Evolutionary conservation across 495 filamentous ascomycete genomes (phyloP).

Genomic region (Xylaria intraflava): DNA sequence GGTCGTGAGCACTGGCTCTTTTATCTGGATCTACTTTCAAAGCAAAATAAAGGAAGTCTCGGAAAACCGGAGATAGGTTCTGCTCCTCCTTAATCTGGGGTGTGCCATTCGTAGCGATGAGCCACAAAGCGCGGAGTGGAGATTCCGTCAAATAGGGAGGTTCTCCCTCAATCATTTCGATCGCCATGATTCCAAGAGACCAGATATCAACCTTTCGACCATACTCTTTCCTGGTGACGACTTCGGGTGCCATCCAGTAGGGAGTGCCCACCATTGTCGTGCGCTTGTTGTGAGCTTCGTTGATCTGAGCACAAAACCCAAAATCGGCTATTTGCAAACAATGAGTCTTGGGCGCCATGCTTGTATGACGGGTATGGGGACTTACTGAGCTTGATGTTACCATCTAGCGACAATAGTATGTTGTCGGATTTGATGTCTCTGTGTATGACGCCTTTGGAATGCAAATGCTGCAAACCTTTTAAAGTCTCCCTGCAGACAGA

Average conservation of each 20-base stretch:
- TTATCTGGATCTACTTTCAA: slow-evolving; percentile 96
- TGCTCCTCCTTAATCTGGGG: slow-evolving; percentile 92
- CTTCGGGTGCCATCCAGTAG: slow-evolving; percentile 99
- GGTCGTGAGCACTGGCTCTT: slow-evolving; percentile 86
- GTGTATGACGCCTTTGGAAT: slow-evolving; percentile 97
- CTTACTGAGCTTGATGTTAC: slow-evolving; percentile 96
- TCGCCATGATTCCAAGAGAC: slow-evolving; percentile 99
- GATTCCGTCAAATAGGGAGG: slow-evolving; percentile 95
- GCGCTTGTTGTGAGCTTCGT: slow-evolving; percentile 91
- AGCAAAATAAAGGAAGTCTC: slow-evolving; percentile 83
- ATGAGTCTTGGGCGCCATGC: slow-evolving; percentile 27
- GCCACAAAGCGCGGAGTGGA: slow-evolving; percentile 83
- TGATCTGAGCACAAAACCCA: slow-evolving; percentile 98
- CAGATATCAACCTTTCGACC: slow-evolving; percentile 98
- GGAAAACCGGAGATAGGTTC: slow-evolving; percentile 69
- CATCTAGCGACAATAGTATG: slow-evolving; percentile 88
- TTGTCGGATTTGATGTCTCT: slow-evolving; percentile 99
- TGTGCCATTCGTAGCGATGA: slow-evolving; percentile 96
- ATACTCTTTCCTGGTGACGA: slow-evolving; percentile 95
- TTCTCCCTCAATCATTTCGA: slow-evolving; percentile 99
- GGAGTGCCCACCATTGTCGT: slow-evolving; percentile 99
- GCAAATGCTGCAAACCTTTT: slow-evolving; percentile 86
- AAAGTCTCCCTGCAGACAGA: slow-evolving; percentile 92
- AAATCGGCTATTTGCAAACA: slow-evolving; percentile 67
- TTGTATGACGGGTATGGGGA: slow-evolving; percentile 14